A percentile compares a stretch with the other conserved stretches of the same genome.
These are phyloP conservation scores for Pseudogymnoascus sp. DNA, from an alignment of 2,329 filamentous ascomycete genomes.

Conservation along the genomic window DNA sequence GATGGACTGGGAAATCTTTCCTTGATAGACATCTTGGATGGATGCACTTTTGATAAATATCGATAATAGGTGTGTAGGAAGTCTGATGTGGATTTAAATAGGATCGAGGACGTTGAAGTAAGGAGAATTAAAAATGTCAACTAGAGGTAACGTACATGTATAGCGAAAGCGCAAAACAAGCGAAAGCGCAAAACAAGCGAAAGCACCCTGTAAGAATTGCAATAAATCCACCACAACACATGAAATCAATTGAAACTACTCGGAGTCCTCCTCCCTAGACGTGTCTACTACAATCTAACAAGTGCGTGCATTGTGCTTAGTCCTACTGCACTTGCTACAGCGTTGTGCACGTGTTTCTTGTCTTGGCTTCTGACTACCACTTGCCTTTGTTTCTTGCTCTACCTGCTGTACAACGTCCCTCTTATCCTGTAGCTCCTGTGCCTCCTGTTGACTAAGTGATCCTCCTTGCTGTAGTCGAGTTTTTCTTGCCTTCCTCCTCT, in stretches of 20 bases:
- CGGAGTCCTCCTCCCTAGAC: not conserved
- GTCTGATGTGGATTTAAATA: not conserved
- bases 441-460: not conserved
- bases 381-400: not conserved
- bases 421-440: not conserved
- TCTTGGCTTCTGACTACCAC: not conserved
- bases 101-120: not conserved
- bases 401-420: too few species aligned
- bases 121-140: not conserved
- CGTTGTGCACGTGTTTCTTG: not conserved
- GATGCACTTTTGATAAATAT: not conserved
- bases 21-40: not conserved
- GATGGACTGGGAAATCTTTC: not conserved
- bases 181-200: not conserved
- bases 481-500: not conserved
- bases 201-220: not conserved
- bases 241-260: not conserved
- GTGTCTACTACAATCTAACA: constrained; percentile 3
- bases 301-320: constrained; percentile 1
- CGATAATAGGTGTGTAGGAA: not conserved
- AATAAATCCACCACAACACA: not conserved
- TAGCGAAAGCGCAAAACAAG: not conserved
- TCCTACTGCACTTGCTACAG: constrained; percentile 2
- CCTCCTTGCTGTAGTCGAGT: constrained; percentile 1
- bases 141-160: not conserved